These are phyloP conservation scores for Paramecium primaurelia DNA, from an alignment of 73 alveolate species.

Conservation along the genomic window DNA sequence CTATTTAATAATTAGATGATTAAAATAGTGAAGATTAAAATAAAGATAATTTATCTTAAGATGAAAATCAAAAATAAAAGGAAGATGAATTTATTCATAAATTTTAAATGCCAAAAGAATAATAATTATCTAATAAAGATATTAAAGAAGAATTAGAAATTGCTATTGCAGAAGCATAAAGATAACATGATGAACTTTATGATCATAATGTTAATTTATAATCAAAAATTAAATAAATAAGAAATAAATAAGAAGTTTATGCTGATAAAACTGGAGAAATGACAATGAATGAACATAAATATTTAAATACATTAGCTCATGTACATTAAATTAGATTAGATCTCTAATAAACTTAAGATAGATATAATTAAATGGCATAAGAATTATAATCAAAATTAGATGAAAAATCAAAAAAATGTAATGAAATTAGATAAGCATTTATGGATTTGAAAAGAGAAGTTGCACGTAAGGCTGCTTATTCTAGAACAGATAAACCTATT, in stretches of 20 bases:
- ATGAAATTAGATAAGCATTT: constrained; percentile 88
- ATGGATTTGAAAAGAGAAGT: constrained; percentile 94
- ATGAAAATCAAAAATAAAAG: constrained; percentile 2
- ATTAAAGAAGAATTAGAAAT: constrained; percentile 78
- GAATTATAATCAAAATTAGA: constrained; percentile 81
- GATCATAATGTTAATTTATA: constrained; percentile 74
- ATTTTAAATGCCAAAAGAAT: constrained; percentile 63
- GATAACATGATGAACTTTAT: constrained; percentile 75
- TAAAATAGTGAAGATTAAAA: constrained; percentile 43
- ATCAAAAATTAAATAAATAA: constrained; percentile 68
- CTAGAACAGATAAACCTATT: constrained; percentile 92
- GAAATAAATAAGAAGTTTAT: constrained; percentile 68
- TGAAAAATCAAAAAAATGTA: constrained; percentile 91
- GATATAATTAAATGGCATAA: constrained; percentile 85
- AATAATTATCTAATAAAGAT: constrained; percentile 66
- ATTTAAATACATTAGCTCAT: constrained; percentile 89
- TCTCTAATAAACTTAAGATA: constrained; percentile 86
- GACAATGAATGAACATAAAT: constrained; percentile 85
- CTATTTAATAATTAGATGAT: neutral
- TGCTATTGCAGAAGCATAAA: constrained; percentile 81
- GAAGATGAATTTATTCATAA: constrained; percentile 20
- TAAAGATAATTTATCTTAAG: constrained; percentile 57
- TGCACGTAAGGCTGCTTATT: constrained; percentile 88
- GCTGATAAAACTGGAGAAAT: constrained; percentile 77
- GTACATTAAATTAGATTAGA: constrained; percentile 90